A percentile compares a stretch with the other conserved stretches of the same genome.
Evolutionary conservation across 176 grass and related monocot genomes (phyloP).

Genomic region (Secale cereale): DNA sequence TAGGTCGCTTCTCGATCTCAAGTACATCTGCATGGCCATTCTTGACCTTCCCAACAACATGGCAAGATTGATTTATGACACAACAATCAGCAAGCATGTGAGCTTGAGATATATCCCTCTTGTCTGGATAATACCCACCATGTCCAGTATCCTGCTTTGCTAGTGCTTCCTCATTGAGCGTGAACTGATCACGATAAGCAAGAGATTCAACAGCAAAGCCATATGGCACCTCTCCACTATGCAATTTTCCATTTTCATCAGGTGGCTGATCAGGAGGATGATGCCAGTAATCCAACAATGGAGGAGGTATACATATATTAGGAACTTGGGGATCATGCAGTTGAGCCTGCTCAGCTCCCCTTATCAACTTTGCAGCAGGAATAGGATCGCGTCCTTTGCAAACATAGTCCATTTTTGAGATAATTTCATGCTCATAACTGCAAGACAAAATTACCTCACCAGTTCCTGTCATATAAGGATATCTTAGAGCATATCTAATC

Average conservation of each 20-base stretch:
- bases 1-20: constrained; percentile 42
- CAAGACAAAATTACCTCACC: neutral
- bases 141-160: constrained; percentile 15
- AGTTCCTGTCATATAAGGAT: constrained; percentile 33
- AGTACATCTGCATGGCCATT: constrained; percentile 13
- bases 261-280: constrained; percentile 45
- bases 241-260: constrained; percentile 44
- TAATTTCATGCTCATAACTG: constrained; percentile 2
- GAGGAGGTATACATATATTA: constrained; percentile 28
- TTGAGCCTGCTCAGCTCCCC: constrained; percentile 25
- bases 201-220: constrained; percentile 43
- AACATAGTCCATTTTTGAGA: constrained; percentile 17
- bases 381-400: neutral
- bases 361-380: constrained; percentile 31
- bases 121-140: constrained; percentile 25
- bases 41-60: constrained; percentile 34
- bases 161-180: constrained; percentile 33
- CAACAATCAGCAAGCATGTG: constrained; percentile 39
- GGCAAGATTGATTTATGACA: constrained; percentile 40
- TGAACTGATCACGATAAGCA: constrained; percentile 39
- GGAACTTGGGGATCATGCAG: constrained; percentile 12
- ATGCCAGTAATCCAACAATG: constrained; percentile 49
- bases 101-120: constrained; percentile 24
- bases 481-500: constrained; percentile 2
- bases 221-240: constrained; percentile 31